phyloP scores from a whole-genome alignment of 2,329 filamentous ascomycete species.

The Claviceps pusilla region DNA sequence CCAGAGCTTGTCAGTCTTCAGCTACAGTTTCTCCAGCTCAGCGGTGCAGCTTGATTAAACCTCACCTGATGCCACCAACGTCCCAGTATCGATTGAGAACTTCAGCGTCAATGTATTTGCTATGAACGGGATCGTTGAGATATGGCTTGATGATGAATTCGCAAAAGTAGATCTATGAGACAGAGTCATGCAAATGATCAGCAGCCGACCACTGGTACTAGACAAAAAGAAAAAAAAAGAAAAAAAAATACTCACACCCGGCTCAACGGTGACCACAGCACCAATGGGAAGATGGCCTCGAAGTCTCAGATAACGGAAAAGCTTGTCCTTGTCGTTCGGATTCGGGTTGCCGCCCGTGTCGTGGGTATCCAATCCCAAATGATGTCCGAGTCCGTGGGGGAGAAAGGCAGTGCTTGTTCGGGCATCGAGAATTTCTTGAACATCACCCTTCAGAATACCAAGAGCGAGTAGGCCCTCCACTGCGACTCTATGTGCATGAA shows the following conservation, averaged over 20 bases:
- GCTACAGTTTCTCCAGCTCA: not conserved
- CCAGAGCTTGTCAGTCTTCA: not conserved
- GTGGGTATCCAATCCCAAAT: constrained; percentile 85
- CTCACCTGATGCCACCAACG: constrained; percentile 57
- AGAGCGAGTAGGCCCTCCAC: constrained; percentile 64
- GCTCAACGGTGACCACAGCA: constrained; percentile 86
- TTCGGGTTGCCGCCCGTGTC: constrained; percentile 69
- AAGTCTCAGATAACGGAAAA: constrained; percentile 79
- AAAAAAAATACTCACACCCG: constrained; percentile 45
- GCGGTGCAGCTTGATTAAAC: constrained; percentile 2
- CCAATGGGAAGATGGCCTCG: constrained; percentile 60
- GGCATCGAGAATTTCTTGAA: constrained; percentile 58
- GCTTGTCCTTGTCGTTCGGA: constrained; percentile 60
- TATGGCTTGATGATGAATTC: constrained; percentile 75
- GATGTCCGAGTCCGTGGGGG: constrained; percentile 81
- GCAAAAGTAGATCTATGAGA: constrained; percentile 68
- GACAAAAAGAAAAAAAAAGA: not conserved
- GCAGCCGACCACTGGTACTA: not conserved
- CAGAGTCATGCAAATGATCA: constrained; percentile 2
- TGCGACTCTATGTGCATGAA: constrained; percentile 64
- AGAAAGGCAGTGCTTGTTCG: constrained; percentile 83
- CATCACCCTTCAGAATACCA: constrained; percentile 55
- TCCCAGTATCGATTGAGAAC: constrained; percentile 70
- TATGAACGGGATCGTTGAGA: constrained; percentile 54
- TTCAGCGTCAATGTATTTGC: constrained; percentile 58